These are phyloP conservation scores for Schoenoplectus triqueter DNA, from an alignment of 202 grass and related monocot species.

Conservation along the genomic window DNA sequence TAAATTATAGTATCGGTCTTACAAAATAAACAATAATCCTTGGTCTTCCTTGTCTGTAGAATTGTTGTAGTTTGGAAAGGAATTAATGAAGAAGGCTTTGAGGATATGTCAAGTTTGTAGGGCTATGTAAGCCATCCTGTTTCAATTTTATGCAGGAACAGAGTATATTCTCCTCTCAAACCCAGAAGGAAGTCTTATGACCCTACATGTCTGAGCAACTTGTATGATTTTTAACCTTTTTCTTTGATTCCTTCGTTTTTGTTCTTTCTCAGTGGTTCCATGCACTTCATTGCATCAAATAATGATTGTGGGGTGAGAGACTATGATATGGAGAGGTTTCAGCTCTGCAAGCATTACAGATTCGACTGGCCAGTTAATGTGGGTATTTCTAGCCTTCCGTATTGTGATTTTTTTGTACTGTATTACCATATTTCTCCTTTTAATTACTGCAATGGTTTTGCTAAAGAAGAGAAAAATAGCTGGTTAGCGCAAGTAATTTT, in stretches of 20 bases:
- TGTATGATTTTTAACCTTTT: slow-evolving; percentile 15
- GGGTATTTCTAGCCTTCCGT: slow-evolving; percentile 42
- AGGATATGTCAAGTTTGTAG: slow-evolving; percentile 1
- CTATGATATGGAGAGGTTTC: slow-evolving; percentile 94
- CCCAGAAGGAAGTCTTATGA: too few species aligned
- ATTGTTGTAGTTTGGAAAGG: background rate
- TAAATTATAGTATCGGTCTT: background rate
- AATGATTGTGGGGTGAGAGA: slow-evolving; percentile 89
- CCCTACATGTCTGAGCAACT: background rate
- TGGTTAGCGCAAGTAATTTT: background rate
- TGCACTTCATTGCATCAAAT: slow-evolving; percentile 89
- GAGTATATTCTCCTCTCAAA: too few species aligned
- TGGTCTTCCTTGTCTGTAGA: slow-evolving; percentile 6
- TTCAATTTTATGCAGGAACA: background rate
- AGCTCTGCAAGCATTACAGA: slow-evolving; percentile 79
- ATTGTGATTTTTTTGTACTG: background rate
- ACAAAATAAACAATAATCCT: background rate
- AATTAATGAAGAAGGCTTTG: background rate
- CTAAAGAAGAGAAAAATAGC: background rate
- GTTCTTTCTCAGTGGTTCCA: slow-evolving; percentile 57
- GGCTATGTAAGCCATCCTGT: slow-evolving; percentile 1
- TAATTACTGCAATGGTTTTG: background rate
- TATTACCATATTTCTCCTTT: background rate
- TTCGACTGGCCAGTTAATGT: slow-evolving; percentile 97
- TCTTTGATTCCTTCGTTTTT: background rate